These are phyloP conservation scores for Fusarium miscanthi DNA, from an alignment of 2,329 filamentous ascomycete species.

Conservation along the genomic window DNA sequence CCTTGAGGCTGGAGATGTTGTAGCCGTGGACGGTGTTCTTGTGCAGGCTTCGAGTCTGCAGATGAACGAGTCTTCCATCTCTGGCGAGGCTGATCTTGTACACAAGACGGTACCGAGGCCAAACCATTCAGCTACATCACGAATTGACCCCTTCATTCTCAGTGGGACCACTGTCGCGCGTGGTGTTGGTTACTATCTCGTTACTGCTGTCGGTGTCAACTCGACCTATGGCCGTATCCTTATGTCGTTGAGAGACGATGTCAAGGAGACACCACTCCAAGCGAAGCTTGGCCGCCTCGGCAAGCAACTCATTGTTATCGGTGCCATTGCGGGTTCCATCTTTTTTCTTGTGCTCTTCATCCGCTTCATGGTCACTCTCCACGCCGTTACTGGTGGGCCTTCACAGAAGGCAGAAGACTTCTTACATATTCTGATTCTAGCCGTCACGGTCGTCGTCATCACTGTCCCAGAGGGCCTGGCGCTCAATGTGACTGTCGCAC, in stretches of 20 bases:
- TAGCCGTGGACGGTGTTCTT: constrained; percentile 77
- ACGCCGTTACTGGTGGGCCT: constrained; percentile 53
- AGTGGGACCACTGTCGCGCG: constrained; percentile 83
- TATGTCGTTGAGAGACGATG: constrained; percentile 80
- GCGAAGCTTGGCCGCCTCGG: constrained; percentile 81
- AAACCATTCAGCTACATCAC: constrained; percentile 62
- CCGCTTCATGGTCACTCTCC: constrained; percentile 51
- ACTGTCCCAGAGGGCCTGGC: constrained; percentile 70
- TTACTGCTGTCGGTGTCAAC: constrained; percentile 78
- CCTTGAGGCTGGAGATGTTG: constrained; percentile 77
- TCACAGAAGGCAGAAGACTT: constrained; percentile 67
- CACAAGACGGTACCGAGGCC: constrained; percentile 72
- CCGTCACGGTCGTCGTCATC: constrained; percentile 69
- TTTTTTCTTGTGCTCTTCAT: constrained; percentile 57
- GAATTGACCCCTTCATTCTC: constrained; percentile 80
- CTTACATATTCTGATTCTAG: constrained; percentile 67
- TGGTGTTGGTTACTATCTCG: constrained; percentile 79
- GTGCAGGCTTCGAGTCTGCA: constrained; percentile 64
- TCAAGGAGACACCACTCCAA: constrained; percentile 81
- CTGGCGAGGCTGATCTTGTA: constrained; percentile 79
- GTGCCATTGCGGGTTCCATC: constrained; percentile 53
- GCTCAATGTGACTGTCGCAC: constrained; percentile 69
- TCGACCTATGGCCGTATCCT: constrained; percentile 82
- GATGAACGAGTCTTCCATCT: constrained; percentile 81
- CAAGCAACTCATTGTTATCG: constrained; percentile 72